phyloP scores from a whole-genome alignment of 2,329 filamentous ascomycete genomes.

The Myriosclerotinia curreyana region DNA sequence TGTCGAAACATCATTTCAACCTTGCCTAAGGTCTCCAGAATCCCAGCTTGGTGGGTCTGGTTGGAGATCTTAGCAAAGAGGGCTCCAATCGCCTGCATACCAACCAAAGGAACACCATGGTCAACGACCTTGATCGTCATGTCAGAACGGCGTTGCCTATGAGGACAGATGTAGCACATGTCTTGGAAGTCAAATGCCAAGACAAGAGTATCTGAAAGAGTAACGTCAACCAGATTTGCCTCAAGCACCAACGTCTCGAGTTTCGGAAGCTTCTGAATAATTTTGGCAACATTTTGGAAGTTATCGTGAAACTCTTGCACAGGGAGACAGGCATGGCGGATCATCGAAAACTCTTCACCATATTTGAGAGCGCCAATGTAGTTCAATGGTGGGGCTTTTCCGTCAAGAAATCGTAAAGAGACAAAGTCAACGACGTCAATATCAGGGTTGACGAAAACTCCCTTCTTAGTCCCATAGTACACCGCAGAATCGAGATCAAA shows the following conservation, averaged over 20 bases:
- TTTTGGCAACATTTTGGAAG: not conserved
- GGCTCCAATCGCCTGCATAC: not conserved
- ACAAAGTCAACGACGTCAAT: not conserved
- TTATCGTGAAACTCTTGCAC: not conserved
- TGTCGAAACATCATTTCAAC: slow-evolving; percentile 1
- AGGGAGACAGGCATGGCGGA: not conserved
- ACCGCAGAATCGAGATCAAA: not conserved
- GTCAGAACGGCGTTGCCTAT: not conserved
- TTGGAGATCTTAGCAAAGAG: slow-evolving; percentile 1
- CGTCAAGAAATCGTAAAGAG: not conserved
- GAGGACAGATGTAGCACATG: not conserved
- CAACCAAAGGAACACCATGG: not conserved
- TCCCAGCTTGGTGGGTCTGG: not conserved
- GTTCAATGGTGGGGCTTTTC: not conserved
- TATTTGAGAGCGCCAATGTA: not conserved
- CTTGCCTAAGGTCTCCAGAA: not conserved
- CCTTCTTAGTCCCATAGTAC: not conserved
- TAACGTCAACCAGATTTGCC: not conserved
- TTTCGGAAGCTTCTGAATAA: slow-evolving; percentile 8
- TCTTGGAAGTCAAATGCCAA: not conserved
- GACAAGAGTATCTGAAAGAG: not conserved
- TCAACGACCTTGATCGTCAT: slow-evolving; percentile 9
- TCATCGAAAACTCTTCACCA: not conserved
- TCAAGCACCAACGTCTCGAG: slow-evolving; percentile 5
- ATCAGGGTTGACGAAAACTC: not conserved